Base-by-base conservation (phyloP, 2,329 filamentous ascomycete genomes). In the Sporothrix variecibatus region DNA sequence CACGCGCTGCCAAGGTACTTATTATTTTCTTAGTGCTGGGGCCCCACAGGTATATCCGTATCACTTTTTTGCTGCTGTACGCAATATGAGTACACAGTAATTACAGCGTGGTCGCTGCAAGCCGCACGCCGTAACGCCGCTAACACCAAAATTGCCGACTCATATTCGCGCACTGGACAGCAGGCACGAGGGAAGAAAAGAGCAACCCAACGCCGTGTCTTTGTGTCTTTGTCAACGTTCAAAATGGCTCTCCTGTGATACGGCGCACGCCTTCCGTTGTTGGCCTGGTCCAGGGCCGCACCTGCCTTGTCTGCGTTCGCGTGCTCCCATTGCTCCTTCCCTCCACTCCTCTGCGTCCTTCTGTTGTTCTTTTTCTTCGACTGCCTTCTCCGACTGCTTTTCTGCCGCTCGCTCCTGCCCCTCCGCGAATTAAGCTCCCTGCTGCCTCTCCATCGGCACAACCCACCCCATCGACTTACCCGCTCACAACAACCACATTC, bases 381-480 rank as follows among this genome's bases (percentile, higher is more conserved):
- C 40, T 38, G 28, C 28, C 9, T 53, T 69, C 46, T 38, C 34
- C 34, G 34, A 34, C 2, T 34, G 34, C 34, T 34, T 34, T 53
- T 69, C 46, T 38, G 20, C 53, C 28, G 46, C 26, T 28, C 28
- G 38, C 38, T 43, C 12, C 49, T 76, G 68, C 75, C 75, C 73
- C 75, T 76, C 75, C 71, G 71, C 64, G 72, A 73, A 72, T 65
- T 72, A 73, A 76, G 73, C 73, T 72, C 71, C 69, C 64, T 67
- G 38, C 53, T n/a, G 31, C 71, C 38, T 69, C 31, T 53, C 67
- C 58, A 65, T 71, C 28, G 49, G 72, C 56, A 73, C 51, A 72
- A 62, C 43, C 64, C 64, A 72, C 64, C 51, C 60, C 40, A 71
- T 51, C 51, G 6, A 56, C 70, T 60, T 69, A 58, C 72, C 56